Evolutionary conservation across 257 asterid species (phyloP), one percentile per base, ranked within the genome.

Genomic region (Rauvolfia tetraphylla): DNA sequence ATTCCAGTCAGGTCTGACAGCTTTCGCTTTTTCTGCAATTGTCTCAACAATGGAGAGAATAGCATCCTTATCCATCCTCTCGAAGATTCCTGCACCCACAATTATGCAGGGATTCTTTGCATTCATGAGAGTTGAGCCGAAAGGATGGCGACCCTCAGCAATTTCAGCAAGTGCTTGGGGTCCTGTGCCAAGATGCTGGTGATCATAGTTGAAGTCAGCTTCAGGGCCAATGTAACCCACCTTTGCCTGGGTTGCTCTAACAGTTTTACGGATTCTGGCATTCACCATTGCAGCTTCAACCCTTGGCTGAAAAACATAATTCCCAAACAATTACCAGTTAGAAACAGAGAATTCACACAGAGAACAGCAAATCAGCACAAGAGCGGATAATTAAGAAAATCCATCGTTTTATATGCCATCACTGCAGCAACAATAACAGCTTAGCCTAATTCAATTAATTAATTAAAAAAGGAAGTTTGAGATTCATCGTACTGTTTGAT

Each of bases 241-340:
- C 86, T 86, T 91, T 7, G 98, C 98, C 39, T 88, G 88, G 79
- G 89, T 91, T 73, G 97, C 97, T 76, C 85, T 76, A 38, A 95
- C 98, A 68, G 98, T 89, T 90, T 95, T 95, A 44, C 72, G 86
- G 58, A 95, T 95, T 86, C 98, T 87, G 73, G 99, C 98, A 73
- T 95, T 95, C 84, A 95, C 98, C 96, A 95, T 93, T 38, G 99
- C 97, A 48, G 98, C 99, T 86, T 95, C 99, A 34, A 87, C 92
- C 75, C 98, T 90, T 71, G 99, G 99, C 99, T 95, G 93, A 57
- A 68, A 72, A 73, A 71, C 39, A 84, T 71, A 76, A 75, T 61
- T 84, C 27, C 25, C 79, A 66, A 54, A 42, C 69, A 73, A 33
- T 56, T 76, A 75, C 34, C 27, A 72, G 25, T 80, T 59, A 71